Percentiles rank a stretch among this genome's conserved stretches.
Evolutionary conservation across 257 asterid species (phyloP).

Genomic region (Lithospermum erythrorhizon): DNA sequence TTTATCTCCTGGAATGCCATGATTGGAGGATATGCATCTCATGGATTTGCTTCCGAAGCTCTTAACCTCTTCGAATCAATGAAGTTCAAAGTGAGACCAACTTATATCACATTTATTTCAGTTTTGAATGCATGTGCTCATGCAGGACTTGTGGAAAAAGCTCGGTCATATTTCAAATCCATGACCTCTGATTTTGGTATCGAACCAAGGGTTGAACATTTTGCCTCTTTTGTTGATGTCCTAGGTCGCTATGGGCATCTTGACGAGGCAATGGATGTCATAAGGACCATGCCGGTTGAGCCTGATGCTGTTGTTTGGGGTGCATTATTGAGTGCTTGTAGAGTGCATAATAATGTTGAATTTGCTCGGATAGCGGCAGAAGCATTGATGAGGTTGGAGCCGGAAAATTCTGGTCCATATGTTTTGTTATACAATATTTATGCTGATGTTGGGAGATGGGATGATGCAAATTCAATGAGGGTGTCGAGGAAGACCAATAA

Average conservation of each 20-base stretch:
- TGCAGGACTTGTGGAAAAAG: slow-evolving; percentile 66
- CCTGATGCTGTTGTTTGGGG: slow-evolving; percentile 88
- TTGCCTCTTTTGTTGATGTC: slow-evolving; percentile 66
- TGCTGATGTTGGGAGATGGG: slow-evolving; percentile 65
- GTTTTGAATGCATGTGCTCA: slow-evolving; percentile 81
- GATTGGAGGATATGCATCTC: slow-evolving; percentile 81
- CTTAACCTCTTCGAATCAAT: slow-evolving; percentile 55
- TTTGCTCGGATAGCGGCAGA: slow-evolving; percentile 58
- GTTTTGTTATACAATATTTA: slow-evolving; percentile 55
- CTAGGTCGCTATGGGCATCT: slow-evolving; percentile 56
- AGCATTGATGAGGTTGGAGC: slow-evolving; percentile 59
- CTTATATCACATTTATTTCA: slow-evolving; percentile 61
- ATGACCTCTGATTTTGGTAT: slow-evolving; percentile 59
- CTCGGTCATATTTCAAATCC: slow-evolving; percentile 43
- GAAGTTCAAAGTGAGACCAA: slow-evolving; percentile 44
- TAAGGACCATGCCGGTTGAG: slow-evolving; percentile 43
- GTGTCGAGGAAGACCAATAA: slow-evolving; percentile 43
- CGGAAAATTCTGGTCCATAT: slow-evolving; percentile 71
- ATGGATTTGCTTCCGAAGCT: slow-evolving; percentile 57
- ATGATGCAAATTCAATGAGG: slow-evolving; percentile 64
- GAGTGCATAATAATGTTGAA: slow-evolving; percentile 53
- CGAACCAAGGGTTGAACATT: slow-evolving; percentile 66
- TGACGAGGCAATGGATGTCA: slow-evolving; percentile 60
- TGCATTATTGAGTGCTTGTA: slow-evolving; percentile 71
- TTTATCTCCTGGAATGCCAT: slow-evolving; percentile 88